These are phyloP conservation scores for Tillandsia fasciculata DNA, from an alignment of 176 grass and related monocot species.

Conservation along the genomic window DNA sequence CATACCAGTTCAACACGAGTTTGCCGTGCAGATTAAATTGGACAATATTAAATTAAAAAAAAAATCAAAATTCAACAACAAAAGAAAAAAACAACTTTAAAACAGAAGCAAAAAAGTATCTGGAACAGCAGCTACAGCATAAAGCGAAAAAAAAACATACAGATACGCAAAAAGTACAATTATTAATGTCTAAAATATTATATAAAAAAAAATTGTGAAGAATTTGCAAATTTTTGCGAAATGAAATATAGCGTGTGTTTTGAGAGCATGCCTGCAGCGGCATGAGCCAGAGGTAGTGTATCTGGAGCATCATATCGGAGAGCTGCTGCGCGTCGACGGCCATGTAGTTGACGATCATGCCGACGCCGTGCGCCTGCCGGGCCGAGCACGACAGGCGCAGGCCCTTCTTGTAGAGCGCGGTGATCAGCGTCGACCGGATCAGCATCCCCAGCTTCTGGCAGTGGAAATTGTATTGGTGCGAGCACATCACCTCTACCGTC, in stretches of 20 bases:
- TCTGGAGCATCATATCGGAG: slow-evolving; percentile 94
- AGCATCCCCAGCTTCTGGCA: slow-evolving; percentile 95
- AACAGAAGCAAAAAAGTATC: too few species aligned
- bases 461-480: slow-evolving; percentile 99
- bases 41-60: slow-evolving; percentile 6
- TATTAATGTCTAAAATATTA: background rate
- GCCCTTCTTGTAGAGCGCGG: slow-evolving; percentile 74
- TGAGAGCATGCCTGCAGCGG: slow-evolving; percentile 48
- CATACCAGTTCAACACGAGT: background rate
- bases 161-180: background rate
- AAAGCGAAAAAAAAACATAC: background rate
- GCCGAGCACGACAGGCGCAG: slow-evolving; percentile 70
- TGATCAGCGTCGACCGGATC: slow-evolving; percentile 77
- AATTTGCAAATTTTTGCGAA: background rate
- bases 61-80: background rate
- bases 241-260: background rate
- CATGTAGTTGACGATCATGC: slow-evolving; percentile 99
- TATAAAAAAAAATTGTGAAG: background rate
- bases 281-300: slow-evolving; percentile 97
- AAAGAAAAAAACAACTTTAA: background rate
- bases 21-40: background rate
- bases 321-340: slow-evolving; percentile 97
- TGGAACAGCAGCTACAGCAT: background rate
- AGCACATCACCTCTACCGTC: slow-evolving; percentile 51
- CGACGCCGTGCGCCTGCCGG: slow-evolving; percentile 62